Evolutionary conservation across 495 filamentous ascomycete species (phyloP).

Genomic region (Daldinia decipiens): DNA sequence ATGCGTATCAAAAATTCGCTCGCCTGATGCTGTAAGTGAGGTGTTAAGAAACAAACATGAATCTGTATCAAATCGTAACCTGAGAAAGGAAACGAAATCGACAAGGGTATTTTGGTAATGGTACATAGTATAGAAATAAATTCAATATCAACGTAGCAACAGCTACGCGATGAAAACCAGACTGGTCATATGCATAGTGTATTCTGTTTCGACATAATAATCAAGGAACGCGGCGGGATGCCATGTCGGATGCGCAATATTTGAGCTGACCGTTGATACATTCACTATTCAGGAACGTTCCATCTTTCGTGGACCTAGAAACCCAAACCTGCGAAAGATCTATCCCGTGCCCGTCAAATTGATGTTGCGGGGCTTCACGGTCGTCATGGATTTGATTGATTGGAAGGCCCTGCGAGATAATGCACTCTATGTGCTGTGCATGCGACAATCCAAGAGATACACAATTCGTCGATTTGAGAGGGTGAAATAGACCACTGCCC

Average conservation of each 20-base stretch:
- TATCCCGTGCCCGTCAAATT: constrained; percentile 2
- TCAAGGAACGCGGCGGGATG: constrained; percentile 11
- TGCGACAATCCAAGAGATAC: constrained; percentile 7
- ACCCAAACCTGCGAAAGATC: constrained; percentile 6
- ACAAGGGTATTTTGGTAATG: constrained; percentile 31
- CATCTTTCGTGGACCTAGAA: constrained; percentile 22
- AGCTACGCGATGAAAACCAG: constrained; percentile 7
- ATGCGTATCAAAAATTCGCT: constrained; percentile 20
- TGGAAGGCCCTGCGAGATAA: constrained; percentile 34
- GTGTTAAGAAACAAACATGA: background rate
- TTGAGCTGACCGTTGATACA: constrained; percentile 17
- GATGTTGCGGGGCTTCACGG: constrained; percentile 11
- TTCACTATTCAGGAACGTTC: constrained; percentile 8
- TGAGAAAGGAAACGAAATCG: background rate
- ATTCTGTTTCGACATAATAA: constrained; percentile 4
- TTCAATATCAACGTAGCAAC: constrained; percentile 11
- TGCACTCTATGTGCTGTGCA: constrained; percentile 13
- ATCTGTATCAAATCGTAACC: constrained; percentile 1
- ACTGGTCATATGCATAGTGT: constrained; percentile 3
- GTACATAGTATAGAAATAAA: constrained; percentile 11
- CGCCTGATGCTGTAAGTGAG: constrained; percentile 6
- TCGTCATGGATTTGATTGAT: constrained; percentile 15
- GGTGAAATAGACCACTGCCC: background rate
- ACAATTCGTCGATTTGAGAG: background rate
- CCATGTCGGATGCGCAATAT: constrained; percentile 22